phyloP scores from a whole-genome alignment of 1,139 yeast species.

The Hansenula lynferdii region DNA sequence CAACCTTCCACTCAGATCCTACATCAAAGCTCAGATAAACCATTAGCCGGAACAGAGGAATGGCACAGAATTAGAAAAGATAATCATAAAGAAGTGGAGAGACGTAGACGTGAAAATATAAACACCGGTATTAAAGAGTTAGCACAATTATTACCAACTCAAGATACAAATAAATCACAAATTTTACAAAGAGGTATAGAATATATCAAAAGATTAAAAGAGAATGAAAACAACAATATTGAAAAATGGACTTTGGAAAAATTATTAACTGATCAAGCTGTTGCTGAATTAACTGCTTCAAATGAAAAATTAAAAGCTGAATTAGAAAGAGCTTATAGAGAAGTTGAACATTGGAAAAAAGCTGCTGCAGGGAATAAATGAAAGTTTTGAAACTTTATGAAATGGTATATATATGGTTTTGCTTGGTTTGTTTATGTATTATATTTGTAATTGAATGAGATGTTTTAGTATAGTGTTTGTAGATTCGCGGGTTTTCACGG shows the following conservation, averaged over 20 bases:
- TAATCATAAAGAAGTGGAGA: conserved; percentile 96
- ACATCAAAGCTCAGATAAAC: conserved; percentile 23
- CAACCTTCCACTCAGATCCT: conserved; percentile 17
- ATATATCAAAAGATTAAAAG: conserved; percentile 82
- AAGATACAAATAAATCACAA: conserved; percentile 90
- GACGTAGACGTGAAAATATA: conserved; percentile 91
- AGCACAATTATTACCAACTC: conserved; percentile 70
- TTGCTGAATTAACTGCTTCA: conserved; percentile 69
- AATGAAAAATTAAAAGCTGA: conserved; percentile 78
- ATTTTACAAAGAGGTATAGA: conserved; percentile 85
- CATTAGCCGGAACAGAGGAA: conserved; percentile 69
- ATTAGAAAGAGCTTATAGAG: conserved; percentile 88
- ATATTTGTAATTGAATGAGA: too few relatives aligned
- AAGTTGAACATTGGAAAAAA: conserved; percentile 77
- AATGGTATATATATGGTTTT: too few relatives aligned
- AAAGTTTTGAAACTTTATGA: too few relatives aligned
- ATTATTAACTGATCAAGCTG: conserved; percentile 85
- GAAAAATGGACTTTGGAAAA: conserved; percentile 96
- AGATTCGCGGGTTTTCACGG: too few relatives aligned
- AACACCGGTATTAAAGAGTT: conserved; percentile 85
- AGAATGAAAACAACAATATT: conserved; percentile 78
- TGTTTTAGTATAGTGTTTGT: too few relatives aligned
- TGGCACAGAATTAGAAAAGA: conserved; percentile 85
- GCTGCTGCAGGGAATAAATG: conserved; percentile 3
- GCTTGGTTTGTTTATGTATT: too few relatives aligned